Base-by-base conservation (phyloP, 208 protist species). In the Acanthamoeba castellanii region DNA sequence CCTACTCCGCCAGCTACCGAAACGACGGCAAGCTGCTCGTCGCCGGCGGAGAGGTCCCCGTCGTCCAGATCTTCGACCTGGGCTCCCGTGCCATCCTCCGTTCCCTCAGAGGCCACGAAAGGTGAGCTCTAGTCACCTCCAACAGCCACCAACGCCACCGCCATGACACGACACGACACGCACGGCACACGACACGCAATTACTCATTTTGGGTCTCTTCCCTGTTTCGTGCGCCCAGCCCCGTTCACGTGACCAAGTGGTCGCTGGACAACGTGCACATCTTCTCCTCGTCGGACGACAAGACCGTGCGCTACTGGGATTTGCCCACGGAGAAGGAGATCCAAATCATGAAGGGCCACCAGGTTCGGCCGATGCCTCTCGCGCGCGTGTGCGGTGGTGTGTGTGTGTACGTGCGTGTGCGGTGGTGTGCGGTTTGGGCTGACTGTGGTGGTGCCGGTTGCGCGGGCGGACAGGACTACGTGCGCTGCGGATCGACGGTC, bases 11-110 rank as follows among this genome's bases (percentile, higher is more conserved):
- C 45, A 61, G 37, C 13, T 94, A 93, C 55, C 72, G 96, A 42
- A 57, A 82, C 61, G 96, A 97, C 82, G 96, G 96, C 88, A 72
- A 89, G 81, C 70, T 97, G 59, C 50, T 97, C 8, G 96, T 96
- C 16, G 96, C 96, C 37, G 96, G 96, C 61, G 82, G 81, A 18
- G 95, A 97, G 70, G 50, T 68, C 57, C 57, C 59, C 61, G 55
- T 34, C 18, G 64, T 78, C 25, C 57, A 96, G 88, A 61, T 96
- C 45, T 96, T 96, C 84, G 93, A 95, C 42, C 16, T 94, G 22
- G 9, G 9, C 37, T 90, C 37, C 2, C 85, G 92, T 45, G 34
- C 70, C 30, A 76, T 95, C 18, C 94, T 95, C 52, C 88, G 94
- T 30, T 66, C 52, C 55, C 76, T 96, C 45, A 37, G 64, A 14